Percentiles rank a stretch among this genome's conserved stretches.
Evolutionary conservation across 225 moss, liverwort and hornwort genomes (phyloP).

Genomic region (Marchantia paleacea): DNA sequence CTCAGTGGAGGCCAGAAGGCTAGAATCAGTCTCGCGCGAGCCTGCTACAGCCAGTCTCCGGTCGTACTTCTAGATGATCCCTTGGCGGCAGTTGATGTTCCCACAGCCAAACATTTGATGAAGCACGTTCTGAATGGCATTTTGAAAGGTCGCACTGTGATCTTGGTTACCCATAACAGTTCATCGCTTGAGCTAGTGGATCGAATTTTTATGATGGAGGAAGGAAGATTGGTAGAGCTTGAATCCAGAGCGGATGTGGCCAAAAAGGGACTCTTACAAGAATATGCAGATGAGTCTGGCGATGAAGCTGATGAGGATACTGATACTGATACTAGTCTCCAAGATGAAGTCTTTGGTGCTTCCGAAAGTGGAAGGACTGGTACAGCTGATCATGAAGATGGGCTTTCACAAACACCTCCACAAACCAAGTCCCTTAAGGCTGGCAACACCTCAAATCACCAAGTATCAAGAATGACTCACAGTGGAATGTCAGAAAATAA

Average conservation of each 20-base stretch:
- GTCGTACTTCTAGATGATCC: slow-evolving; percentile 91
- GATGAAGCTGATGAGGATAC: background rate
- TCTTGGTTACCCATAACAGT: slow-evolving; percentile 90
- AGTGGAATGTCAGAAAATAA: background rate
- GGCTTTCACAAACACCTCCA: background rate
- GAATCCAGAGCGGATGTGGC: slow-evolving; percentile 31
- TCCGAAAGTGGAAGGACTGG: background rate
- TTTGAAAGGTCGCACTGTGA: slow-evolving; percentile 66
- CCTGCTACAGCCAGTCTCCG: slow-evolving; percentile 68
- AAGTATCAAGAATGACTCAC: background rate
- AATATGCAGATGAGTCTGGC: background rate
- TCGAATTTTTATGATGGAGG: slow-evolving; percentile 56
- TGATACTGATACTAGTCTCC: background rate
- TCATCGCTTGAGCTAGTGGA: slow-evolving; percentile 66
- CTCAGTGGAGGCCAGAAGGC: slow-evolving; percentile 96
- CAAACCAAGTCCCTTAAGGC: background rate
- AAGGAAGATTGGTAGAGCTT: slow-evolving; percentile 40
- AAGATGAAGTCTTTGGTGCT: too few species aligned
- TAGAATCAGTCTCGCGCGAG: slow-evolving; percentile 80
- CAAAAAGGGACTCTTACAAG: slow-evolving; percentile 38
- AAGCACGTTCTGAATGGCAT: slow-evolving; percentile 63
- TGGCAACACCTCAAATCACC: too few species aligned
- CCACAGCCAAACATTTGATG: slow-evolving; percentile 90
- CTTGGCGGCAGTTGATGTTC: slow-evolving; percentile 91
- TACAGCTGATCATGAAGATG: background rate